A percentile compares a stretch with the other conserved stretches of the same genome.
These are phyloP conservation scores for Saprolegnia parasitica DNA, from an alignment of 352 stramenopile species.

Conservation along the genomic window DNA sequence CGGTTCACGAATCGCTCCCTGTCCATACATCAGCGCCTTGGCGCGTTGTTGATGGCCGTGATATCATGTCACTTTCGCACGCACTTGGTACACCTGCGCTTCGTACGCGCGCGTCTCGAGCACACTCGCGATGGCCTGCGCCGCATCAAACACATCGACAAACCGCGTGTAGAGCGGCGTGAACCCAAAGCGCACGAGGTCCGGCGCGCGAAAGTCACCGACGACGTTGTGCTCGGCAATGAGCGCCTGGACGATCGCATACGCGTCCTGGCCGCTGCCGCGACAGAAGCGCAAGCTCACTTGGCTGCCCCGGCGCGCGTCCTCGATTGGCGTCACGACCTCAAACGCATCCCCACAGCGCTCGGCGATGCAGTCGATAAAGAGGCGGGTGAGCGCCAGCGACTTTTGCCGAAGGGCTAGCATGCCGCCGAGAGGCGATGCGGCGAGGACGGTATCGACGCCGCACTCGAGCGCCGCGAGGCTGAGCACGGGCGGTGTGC, in stretches of 20 bases:
- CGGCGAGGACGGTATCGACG: slow-evolving; percentile 14
- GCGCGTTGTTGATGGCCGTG: no score
- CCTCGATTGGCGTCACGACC: slow-evolving; percentile 14
- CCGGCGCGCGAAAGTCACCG: slow-evolving; percentile 24
- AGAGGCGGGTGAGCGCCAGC: slow-evolving; percentile 10
- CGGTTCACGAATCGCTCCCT: no score
- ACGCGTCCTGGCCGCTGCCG: neutral
- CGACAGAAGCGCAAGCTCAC: slow-evolving; percentile 9
- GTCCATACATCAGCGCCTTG: no score
- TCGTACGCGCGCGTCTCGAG: slow-evolving; percentile 16
- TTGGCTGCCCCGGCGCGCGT: slow-evolving; percentile 11
- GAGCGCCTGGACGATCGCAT: slow-evolving; percentile 26
- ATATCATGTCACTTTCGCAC: slow-evolving; percentile 1
- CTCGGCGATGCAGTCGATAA: slow-evolving; percentile 8
- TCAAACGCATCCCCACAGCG: neutral
- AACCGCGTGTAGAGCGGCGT: slow-evolving; percentile 29
- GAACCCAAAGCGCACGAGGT: slow-evolving; percentile 28
- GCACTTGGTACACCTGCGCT: slow-evolving; percentile 11
- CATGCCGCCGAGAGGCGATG: slow-evolving; percentile 13
- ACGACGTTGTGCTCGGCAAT: slow-evolving; percentile 18
- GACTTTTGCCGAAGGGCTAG: slow-evolving; percentile 18
- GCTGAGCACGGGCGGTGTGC: slow-evolving; percentile 18
- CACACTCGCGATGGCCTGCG: neutral
- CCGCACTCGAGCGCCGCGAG: slow-evolving; percentile 20
- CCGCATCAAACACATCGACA: slow-evolving; percentile 25